A percentile compares a stretch with the other conserved stretches of the same genome.
Evolutionary conservation across 108 stramenopile genomes (phyloP).

Genomic region (Aurantiochytrium sp.): DNA sequence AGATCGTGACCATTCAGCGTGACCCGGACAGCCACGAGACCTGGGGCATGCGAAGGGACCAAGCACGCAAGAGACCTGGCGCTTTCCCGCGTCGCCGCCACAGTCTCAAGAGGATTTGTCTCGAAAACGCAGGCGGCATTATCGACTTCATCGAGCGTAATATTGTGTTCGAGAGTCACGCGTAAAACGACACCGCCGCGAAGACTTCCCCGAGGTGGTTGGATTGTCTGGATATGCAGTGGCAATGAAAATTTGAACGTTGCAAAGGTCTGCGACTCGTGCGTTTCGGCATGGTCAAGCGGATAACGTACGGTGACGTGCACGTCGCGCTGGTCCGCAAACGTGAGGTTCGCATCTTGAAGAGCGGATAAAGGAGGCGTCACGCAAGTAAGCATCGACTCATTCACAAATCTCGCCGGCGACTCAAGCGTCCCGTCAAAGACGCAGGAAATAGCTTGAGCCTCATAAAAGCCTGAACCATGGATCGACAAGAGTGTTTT

Average conservation of each 20-base stretch:
- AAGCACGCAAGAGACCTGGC: neutral
- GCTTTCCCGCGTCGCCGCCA: too few species aligned
- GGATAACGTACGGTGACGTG: neutral
- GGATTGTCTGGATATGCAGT: neutral
- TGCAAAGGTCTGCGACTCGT: neutral
- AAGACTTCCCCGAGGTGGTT: neutral
- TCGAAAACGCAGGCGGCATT: neutral
- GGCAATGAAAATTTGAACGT: neutral
- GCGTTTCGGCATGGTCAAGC: neutral
- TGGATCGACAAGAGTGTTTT: neutral
- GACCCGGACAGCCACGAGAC: neutral
- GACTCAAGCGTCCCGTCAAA: neutral
- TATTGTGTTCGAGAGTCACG: neutral
- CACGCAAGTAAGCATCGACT: neutral
- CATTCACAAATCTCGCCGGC: too few species aligned
- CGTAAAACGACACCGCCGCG: neutral
- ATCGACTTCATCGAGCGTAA: neutral
- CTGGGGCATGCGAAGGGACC: neutral
- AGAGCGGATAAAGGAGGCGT: neutral
- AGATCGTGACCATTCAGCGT: neutral
- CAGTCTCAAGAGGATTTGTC: too few species aligned
- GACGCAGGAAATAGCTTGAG: neutral
- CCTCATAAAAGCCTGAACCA: neutral
- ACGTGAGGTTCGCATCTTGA: neutral
- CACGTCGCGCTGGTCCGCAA: neutral